Conservation (phyloP, 371 early-diverging fungal species). For the Blakeslea trispora region DNA sequence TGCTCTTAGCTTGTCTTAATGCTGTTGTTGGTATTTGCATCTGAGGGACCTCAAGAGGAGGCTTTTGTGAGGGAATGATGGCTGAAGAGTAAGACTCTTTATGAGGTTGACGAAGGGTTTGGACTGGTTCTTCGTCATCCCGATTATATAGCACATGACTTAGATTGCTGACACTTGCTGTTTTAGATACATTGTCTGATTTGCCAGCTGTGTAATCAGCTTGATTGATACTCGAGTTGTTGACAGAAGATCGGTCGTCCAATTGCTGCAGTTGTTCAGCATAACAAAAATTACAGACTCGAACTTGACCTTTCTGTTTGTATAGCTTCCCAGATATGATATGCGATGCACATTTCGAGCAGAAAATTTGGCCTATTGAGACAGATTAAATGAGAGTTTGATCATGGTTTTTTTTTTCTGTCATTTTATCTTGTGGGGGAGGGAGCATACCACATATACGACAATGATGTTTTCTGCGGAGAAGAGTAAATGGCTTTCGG, state of each 20-base stretch:
- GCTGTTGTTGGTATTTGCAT: conserved; percentile 53
- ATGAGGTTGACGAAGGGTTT: not conserved
- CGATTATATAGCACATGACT: not conserved
- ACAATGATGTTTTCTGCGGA: conserved; percentile 84
- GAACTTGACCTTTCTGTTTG: conserved; percentile 70
- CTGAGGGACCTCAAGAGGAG: conserved; percentile 44
- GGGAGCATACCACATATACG: conserved; percentile 83
- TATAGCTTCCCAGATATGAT: conserved; percentile 73
- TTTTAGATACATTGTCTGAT: not conserved
- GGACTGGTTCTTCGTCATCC: no score
- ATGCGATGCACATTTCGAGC: conserved; percentile 77
- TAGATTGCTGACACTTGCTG: not conserved
- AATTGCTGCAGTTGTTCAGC: conserved; percentile 44
- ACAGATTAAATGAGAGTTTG: no score
- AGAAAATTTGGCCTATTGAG: conserved; percentile 72
- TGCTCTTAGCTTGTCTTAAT: conserved; percentile 32
- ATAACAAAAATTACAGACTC: conserved; percentile 82
- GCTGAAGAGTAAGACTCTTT: conserved; percentile 13
- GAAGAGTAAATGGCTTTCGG: conserved; percentile 68
- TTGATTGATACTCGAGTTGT: not conserved
- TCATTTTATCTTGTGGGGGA: no score
- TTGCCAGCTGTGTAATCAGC: not conserved
- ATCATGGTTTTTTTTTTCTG: no score
- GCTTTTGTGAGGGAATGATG: conserved; percentile 46
- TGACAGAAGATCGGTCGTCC: conserved; percentile 11